Base-by-base conservation (phyloP, 176 grass and related monocot genomes). In the Leersia perrieri region DNA sequence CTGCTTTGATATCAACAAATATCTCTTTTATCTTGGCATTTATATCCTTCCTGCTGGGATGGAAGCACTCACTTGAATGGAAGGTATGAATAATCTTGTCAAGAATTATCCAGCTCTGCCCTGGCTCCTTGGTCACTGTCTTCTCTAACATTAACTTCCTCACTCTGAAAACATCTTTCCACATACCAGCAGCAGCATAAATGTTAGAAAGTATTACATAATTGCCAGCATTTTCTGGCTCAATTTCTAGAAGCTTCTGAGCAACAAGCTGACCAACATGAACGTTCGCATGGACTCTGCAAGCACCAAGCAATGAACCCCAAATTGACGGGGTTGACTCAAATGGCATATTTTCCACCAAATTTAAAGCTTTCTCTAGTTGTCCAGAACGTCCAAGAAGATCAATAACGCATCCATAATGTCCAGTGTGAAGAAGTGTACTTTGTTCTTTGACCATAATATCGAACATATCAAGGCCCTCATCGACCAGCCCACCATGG, bases 161-260 rank as follows among this genome's bases (percentile, higher is more conserved):
- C 66, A 94, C 84, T 80, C 68, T 87, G 72, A 81, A 80, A 36
- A 87, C 92, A 89, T 91, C 84, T 82, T 87, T 74, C 92, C 92
- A 91, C 87, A 90, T 94, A 63, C 86, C 80, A 61, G 80, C 60
- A 82, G 84, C 80, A 87, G 92, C 92, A 84, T 94, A 94, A 67
- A 94, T 94, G 79, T 94, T 94, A 66, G 92, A 94, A 75, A 94
- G 89, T 60, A 89, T 94, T 63, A 94, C 89, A 91, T 89, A 91
- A 66, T 91, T 94, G n/a, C 92, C 87, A 75, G 92, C 83, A 89
- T 94, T 91, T 66, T 70, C 87, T n/a, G 86, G 87, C 64, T 94
- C 89, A 36, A 94, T 87, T 22, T 85, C 86, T 22, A 91, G 80
- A 89, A 94, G 92, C 63, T 78, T 91, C 82, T 75, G 80, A 82